Evolutionary conservation across 2,329 filamentous ascomycete genomes (phyloP), one percentile per base, ranked within the genome.

Genomic region (Ophiostoma ips): DNA sequence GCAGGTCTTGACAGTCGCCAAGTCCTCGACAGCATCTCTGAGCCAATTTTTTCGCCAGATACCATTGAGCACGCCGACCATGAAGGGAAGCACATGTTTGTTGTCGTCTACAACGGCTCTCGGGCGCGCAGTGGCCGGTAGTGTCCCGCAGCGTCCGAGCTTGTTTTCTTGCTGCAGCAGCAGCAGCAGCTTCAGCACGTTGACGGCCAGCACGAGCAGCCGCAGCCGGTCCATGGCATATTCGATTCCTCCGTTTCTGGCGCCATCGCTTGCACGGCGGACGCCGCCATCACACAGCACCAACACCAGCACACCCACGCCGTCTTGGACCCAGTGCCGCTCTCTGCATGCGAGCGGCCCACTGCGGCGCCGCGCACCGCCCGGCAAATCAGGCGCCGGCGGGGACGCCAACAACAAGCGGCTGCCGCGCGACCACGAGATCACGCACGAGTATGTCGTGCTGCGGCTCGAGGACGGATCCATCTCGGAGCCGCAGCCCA

Each of bases 31-130:
- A 28, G n/a, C n/a, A n/a, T n/a, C 8, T 28, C 24, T 28, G 8
- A 4, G 24, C 24, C 24, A 28, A 28, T 5, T 8, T 28, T 28
- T 28, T 28, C 8, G 16, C 21, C 21, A 18, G n/a, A 41, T 28
- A 28, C 2, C n/a, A 24, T 30, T n/a, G n/a, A n/a, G n/a, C n/a
- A n/a, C n/a, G n/a, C 28, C 18, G 11, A 13, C 13, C 6, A 73
- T 73, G 69, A 65, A 57, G 51, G 53, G 59, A 49, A 52, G 63
- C 21, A 52, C 56, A 50, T 72, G 68, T 53, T 55, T 71, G 38
- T 68, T 67, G 59, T 69, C 65, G 55, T 66, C 70, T 48, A 66
- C 67, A n/a, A 57, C 63, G 34, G 70, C 71, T 53, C 66, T 77
- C 5, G 66, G 68, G 43, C 63, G 66, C 49, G 68, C 73, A 45